A percentile compares a stretch with the other conserved stretches of the same genome.
Conservation (phyloP, 225 moss, liverwort and hornwort species). For the Straminergon stramineum region DNA sequence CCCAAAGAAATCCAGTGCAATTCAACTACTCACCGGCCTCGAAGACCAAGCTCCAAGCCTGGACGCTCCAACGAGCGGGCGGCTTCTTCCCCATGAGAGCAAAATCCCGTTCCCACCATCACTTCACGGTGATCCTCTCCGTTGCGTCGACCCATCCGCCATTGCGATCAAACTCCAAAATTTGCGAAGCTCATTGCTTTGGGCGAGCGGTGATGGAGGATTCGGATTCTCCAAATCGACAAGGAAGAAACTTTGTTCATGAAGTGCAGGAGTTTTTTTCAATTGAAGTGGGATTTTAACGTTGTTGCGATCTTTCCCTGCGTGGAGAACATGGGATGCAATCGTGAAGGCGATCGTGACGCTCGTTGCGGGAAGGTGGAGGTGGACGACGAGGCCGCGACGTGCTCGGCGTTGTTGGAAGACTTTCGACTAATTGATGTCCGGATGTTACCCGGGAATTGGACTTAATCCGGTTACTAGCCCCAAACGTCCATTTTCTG, state of each 20-base stretch:
- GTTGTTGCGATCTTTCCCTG: not conserved
- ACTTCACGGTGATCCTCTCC: not conserved
- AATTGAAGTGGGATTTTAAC: no score
- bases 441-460: not conserved
- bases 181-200: not conserved
- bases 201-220: not conserved
- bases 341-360: not conserved
- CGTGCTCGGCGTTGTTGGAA: not conserved
- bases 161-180: not conserved
- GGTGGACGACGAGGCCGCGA: not conserved
- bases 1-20: not conserved
- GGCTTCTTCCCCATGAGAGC: conserved; percentile 21
- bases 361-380: not conserved
- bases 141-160: not conserved
- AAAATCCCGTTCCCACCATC: not conserved
- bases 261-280: not conserved
- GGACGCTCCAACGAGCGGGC: not conserved
- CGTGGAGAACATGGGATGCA: not conserved
- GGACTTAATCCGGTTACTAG: no score
- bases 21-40: conserved; percentile 19
- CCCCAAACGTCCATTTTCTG: no score
- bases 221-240: not conserved
- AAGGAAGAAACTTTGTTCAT: not conserved
- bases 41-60: conserved; percentile 9
- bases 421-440: not conserved